Evolutionary conservation across 164 flowering plant species (phyloP).

Genomic region (Echeveria elegans): DNA sequence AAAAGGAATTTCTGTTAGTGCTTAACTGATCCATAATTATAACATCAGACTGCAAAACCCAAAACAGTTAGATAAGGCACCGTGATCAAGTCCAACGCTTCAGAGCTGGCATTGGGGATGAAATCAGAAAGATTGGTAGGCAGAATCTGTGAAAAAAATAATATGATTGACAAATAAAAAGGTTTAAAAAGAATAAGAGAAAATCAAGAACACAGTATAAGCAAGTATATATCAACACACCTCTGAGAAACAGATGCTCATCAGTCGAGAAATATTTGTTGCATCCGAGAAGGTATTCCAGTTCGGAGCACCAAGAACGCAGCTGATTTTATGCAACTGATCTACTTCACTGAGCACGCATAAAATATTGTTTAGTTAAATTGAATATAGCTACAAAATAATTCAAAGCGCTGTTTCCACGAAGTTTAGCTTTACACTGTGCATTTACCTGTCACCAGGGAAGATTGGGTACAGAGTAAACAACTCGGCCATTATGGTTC

Average conservation of each 20-base stretch:
- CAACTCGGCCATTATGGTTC: slow-evolving; percentile 92
- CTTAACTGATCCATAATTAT: not conserved
- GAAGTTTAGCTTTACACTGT: not conserved
- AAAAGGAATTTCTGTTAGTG: not conserved
- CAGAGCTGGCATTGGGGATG: slow-evolving; percentile 65
- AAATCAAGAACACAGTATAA: not conserved
- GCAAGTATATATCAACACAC: slow-evolving; percentile 16
- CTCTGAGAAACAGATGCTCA: slow-evolving; percentile 63
- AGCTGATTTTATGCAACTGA: slow-evolving; percentile 86
- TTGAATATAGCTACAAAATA: not conserved
- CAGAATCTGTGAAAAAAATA: slow-evolving; percentile 55
- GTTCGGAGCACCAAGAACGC: slow-evolving; percentile 72
- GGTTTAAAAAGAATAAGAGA: not conserved
- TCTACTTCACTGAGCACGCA: slow-evolving; percentile 44
- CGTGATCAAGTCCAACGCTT: slow-evolving; percentile 57
- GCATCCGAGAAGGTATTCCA: not conserved
- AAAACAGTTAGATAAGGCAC: slow-evolving; percentile 24
- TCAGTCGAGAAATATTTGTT: slow-evolving; percentile 47
- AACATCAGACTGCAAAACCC: not conserved
- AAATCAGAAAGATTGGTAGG: slow-evolving; percentile 56
- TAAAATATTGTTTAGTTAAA: not conserved
- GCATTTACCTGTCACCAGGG: slow-evolving; percentile 70
- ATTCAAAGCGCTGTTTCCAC: not conserved
- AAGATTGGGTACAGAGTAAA: slow-evolving; percentile 84
- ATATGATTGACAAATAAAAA: slow-evolving; percentile 19